Base-by-base conservation (phyloP, 2,329 filamentous ascomycete genomes). In the Metarhizium humberi region DNA sequence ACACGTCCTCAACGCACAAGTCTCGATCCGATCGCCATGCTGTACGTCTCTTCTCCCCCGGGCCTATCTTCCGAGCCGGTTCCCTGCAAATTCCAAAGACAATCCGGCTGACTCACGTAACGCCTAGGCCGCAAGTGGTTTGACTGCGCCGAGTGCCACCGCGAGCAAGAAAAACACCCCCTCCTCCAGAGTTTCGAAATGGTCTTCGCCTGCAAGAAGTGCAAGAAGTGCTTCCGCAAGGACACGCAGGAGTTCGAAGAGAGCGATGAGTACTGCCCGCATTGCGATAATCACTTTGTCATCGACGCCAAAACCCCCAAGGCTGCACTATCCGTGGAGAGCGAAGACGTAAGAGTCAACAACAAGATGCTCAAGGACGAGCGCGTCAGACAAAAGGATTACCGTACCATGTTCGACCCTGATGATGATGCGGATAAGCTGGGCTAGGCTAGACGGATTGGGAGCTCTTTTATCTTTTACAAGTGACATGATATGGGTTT, bases 261-360 rank as follows among this genome's bases (percentile, higher is more conserved):
- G 64, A 87, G 89, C 69, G 94, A 99, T 75, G 95, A 99, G 71
- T 99, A 95, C 79, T 99, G 94, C 77, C 95, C 94, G 25, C 90
- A 96, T 75, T 99, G 94, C 77, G 94, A 99, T 70, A 99, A 99
- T 75, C 95, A 99, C 73, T 99, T 92, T 68, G 88, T 99, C 43
- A 78, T 99, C 60, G 92, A 97, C 4, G 95, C 94, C 52, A 73
- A 87, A 63, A 89, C 87, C 4, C 90, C 94, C 25, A 88, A 95
- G 73, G 82, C 92, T 10, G 81, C 87, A 40, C 74, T 99, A 52
- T 84, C 92, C 61, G 81, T 99, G 52, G 94, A 99, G 75, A 89
- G 92, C 58, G 92, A 95, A 59, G 95, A 99, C 73, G 85, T 86
- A 3, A 80, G 94, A 57, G 80, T 92, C 63, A 90, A 99, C 72